Base-by-base conservation (phyloP, 208 protist species). In the Trichomonas vaginalis region DNA sequence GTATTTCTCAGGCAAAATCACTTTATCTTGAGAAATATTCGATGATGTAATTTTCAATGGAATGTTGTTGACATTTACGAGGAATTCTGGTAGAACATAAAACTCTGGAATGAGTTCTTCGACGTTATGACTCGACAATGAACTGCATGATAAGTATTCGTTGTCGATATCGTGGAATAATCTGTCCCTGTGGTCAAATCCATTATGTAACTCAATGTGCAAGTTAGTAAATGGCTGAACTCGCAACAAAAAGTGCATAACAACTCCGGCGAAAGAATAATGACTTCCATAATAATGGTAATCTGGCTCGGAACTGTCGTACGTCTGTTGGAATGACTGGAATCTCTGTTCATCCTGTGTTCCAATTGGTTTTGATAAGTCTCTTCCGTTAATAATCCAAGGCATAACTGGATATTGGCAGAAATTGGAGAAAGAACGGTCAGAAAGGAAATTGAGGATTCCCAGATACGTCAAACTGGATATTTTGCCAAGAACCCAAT, bases 371-470 rank as follows among this genome's bases (percentile, higher is more conserved):
- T 48, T 48, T 12, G 40, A 48, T 23, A 90, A 32, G 48, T 90
- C 42, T 48, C 82, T 9, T 23, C 32, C 4, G 35, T 21, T 2
- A 35, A 39, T 23, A 23, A 90, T n/a, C 82, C 82, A 90, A n/a
- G 82, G 82, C 82, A 90, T 90, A 1, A 90, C 82, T 48, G n/a
- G n/a, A n/a, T 90, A 90, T 90, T 90, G 82, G 10, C 40, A 90
- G 32, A 48, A 45, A 32, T 90, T 90, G 23, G 82, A 48, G 21
- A 90, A 90, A 32, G 40, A 48, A 45, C 82, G 37, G 48, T 90
- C 82, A 10, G 82, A 2, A 48, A 39, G 42, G n/a, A 90, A 90
- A 17, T 90, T 90, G 0, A 90, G 32, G 0, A 90, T 90, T 90
- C 35, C 35, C n/a, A 90, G 23, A 90, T 90, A 90, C 1, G 82